Evolutionary conservation across 2,329 filamentous ascomycete genomes (phyloP), one percentile per base, ranked within the genome.

Genomic region (Sporothrix phasma): DNA sequence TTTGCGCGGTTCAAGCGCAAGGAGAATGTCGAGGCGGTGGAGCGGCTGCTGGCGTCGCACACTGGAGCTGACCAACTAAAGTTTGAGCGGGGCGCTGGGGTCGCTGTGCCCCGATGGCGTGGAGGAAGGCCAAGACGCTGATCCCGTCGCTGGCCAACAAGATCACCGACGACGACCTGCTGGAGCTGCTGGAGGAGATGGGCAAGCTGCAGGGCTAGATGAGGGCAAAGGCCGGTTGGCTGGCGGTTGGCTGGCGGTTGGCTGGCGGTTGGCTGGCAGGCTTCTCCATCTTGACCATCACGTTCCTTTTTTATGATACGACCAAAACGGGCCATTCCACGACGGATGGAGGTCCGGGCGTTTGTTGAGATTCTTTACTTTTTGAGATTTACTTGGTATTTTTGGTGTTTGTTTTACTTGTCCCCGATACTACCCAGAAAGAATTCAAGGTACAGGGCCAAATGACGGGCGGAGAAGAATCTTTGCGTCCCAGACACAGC

Each of bases 1-100:
- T 99, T 99, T 77, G 89, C 92, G 19, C 89, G 94, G 41, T 97
- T 97, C 83, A 96, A 96, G 78, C 87, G 92, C 71, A 92, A 93
- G 75, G 90, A 96, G 75, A 94, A 94, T 69, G 89, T 96, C 72
- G 90, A 96, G 77, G 90, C 91, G n/a, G 91, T 97, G 37, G 92
- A 96, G 76, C 86, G 90, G 66, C 80, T 97, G 70, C 82, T 97
- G 68, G 89, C 89, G 69, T 84, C 88, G 65, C 88, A 91, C 73
- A 85, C 86, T n/a, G 68, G 86, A 91, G 73, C 79, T 99, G 70
- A 89, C 90, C 72, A 89, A n/a, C n/a, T n/a, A n/a, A n/a, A 92
- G 74, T 97, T 97, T 74, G 94, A 99, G 82, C 85, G 91, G 71
- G 51, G 91, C 97, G 78, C 81, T 97, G 68, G 93, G 92, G 39